Evolutionary conservation across 73 alveolate species (phyloP).

Genomic region (Uronychia setigera): DNA sequence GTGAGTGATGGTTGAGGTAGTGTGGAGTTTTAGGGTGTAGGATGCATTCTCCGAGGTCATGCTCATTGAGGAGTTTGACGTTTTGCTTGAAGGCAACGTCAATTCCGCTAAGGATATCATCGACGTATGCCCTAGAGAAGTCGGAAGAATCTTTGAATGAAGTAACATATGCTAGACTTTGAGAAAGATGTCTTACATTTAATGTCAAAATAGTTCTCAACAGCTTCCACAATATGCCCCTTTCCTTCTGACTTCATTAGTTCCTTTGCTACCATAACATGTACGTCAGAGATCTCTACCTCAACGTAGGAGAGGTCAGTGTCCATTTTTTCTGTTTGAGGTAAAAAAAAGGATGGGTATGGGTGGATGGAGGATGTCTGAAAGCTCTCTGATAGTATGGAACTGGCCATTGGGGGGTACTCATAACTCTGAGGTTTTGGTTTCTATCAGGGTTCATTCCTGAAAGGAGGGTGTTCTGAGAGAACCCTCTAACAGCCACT

Average conservation of each 20-base stretch:
- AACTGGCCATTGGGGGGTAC: constrained; percentile 76
- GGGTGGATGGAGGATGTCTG: constrained; percentile 67
- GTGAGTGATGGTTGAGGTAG: not conserved
- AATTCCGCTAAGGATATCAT: constrained; percentile 44
- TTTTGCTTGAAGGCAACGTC: constrained; percentile 40
- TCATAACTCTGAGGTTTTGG: constrained; percentile 60
- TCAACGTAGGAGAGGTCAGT: constrained; percentile 17
- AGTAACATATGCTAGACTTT: too few species aligned
- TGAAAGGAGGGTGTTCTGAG: constrained; percentile 47
- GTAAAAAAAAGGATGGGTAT: too few species aligned
- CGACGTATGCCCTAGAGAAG: constrained; percentile 59
- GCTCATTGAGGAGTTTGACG: constrained; percentile 41
- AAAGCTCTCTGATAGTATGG: constrained; percentile 67
- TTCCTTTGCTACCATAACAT: constrained; percentile 55
- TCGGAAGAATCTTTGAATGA: constrained; percentile 38
- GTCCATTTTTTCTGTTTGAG: constrained; percentile 12
- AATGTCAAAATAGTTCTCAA: constrained; percentile 57
- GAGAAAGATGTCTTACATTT: constrained; percentile 3
- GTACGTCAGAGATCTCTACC: constrained; percentile 25
- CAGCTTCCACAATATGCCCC: constrained; percentile 67
- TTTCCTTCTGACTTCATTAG: constrained; percentile 34
- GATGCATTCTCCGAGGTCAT: constrained; percentile 54
- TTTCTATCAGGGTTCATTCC: constrained; percentile 55
- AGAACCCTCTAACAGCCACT: constrained; percentile 10
- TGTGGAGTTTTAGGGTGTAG: not conserved